Base-by-base conservation (phyloP, 106 monocot genomes). In the Apostasia ramifera region DNA sequence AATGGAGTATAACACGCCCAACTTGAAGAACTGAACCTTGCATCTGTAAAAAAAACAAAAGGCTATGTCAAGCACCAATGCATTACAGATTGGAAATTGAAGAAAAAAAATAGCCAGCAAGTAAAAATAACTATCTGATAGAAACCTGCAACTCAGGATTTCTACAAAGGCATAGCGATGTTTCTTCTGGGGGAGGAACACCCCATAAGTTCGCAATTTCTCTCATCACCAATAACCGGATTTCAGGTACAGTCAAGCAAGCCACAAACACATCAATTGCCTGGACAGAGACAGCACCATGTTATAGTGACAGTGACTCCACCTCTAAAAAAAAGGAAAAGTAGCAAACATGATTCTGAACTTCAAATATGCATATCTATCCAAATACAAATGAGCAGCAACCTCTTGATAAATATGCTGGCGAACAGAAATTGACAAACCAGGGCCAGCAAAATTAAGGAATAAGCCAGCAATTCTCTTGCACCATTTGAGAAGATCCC, bases 401-500 rank as follows among this genome's bases (percentile, higher is more conserved):
- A 94, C 94, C 91, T 95, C 95, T 77, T 76, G 80, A 79, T 84
- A 95, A 66, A 95, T 87, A 42, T 57, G 69, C 74, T 79, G 80
- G 43, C 73, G 79, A 72, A 78, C 79, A 14, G 48, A 59, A 51
- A 57, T 12, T 58, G 83, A 74, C 40, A 94, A 50, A 15, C 61
- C 73, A 76, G 38, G 51, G n/a, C 74, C 72, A 43, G 80, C 76
- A 66, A 78, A 68, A 49, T 68, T 56, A 44, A 85, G 51, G 73
- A 48, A 53, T 55, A 75, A 68, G 52, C 53, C 74, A 11, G 55
- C 9, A 51, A 95, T 71, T 89, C 95, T 88, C 70, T 83, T 89
- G 78, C 89, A 95, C 86, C 83, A 89, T 65, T 95, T 95, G 54
- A 95, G 78, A 74, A 95, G 84, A 83, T 95, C 88, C 84, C 95